Conservation (phyloP, 306 rosid species). For the Glycine soja region DNA sequence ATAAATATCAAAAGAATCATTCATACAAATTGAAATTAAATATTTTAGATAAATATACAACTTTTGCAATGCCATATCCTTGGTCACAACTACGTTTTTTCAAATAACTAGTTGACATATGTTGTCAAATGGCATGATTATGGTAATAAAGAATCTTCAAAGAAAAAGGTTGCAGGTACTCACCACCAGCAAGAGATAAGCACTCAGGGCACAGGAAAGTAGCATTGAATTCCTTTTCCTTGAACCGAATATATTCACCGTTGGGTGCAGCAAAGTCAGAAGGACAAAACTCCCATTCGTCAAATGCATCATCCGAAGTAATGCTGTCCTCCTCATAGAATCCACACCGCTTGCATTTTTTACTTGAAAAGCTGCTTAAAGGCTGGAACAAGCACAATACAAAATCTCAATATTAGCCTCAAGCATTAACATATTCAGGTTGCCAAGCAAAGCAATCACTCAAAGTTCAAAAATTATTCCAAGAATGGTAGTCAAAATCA, state of each 20-base stretch:
- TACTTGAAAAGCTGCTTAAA: constrained; percentile 61
- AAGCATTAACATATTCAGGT: constrained; percentile 11
- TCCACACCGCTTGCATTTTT: constrained; percentile 93
- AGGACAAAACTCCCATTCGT: constrained; percentile 97
- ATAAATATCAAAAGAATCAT: constrained; percentile 11
- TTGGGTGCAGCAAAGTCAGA: constrained; percentile 63
- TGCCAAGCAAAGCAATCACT: too few relatives aligned
- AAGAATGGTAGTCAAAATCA: too few relatives aligned
- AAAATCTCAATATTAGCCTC: constrained; percentile 39
- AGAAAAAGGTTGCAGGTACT: constrained; percentile 48
- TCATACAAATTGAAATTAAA: constrained; percentile 1
- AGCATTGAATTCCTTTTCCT: constrained; percentile 74
- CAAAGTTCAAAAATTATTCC: too few relatives aligned
- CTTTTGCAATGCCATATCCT: background rate
- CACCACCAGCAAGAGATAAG: constrained; percentile 56
- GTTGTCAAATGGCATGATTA: constrained; percentile 28
- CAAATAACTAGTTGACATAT: constrained; percentile 7
- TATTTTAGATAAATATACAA: background rate
- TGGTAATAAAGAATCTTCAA: constrained; percentile 3
- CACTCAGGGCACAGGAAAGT: constrained; percentile 75
- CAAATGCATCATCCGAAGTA: constrained; percentile 66
- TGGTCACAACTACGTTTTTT: constrained; percentile 16
- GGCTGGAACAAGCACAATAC: constrained; percentile 64
- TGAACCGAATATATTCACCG: constrained; percentile 65
- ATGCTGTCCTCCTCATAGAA: constrained; percentile 77